Base-by-base conservation (phyloP, 169 alveolate species). In the Plasmodium vivax region DNA sequence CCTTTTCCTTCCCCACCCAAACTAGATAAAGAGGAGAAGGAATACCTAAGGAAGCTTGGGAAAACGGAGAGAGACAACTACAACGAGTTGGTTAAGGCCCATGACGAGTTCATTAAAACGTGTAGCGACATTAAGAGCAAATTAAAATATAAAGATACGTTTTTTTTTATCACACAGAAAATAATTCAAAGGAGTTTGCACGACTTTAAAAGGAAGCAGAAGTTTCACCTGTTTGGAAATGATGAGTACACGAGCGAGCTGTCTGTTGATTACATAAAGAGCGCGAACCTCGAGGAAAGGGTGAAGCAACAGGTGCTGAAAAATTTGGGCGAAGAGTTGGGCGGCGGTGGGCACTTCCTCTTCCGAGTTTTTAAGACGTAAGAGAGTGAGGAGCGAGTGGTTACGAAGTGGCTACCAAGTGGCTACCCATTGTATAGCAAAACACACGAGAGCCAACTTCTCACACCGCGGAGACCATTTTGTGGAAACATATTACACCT, bases 111-210 rank as follows among this genome's bases (percentile, higher is more conserved):
- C 58, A 68, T 92, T 47, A 56, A 72, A 34, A 32, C 87, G 9
- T 45, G 81, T 82, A 82, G 12, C 14, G 95, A 92, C 77, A 92
- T 92, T 56, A 92, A 92, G 74, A 72, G 82, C 71, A 92, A 92
- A 92, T 83, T 92, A 45, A 92, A 83, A 92, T 92, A 92, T 92
- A 92, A 92, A 74, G 95, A 92, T 82, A 71, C 19, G 30, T 92
- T 92, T 79, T 92, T 92, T 92, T 79, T 92, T 83, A 92, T 92
- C 74, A 82, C 88, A 14, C 95, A 92, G 58, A 92, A 92, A 92
- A 32, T 92, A 10, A 92, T 92, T 82, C 84, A 92, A 47, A 92
- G 79, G 82, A 92, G 32, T 82, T 82, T 92, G 83, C 32, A 92
- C 43, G 91, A 92, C 16, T 92, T 92, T 92, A 92, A 92, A 74